A percentile compares a stretch with the other conserved stretches of the same genome.
These are phyloP conservation scores for Rhizophagus sp. DNA, from an alignment of 192 early-diverging fungal species.

Conservation along the genomic window DNA sequence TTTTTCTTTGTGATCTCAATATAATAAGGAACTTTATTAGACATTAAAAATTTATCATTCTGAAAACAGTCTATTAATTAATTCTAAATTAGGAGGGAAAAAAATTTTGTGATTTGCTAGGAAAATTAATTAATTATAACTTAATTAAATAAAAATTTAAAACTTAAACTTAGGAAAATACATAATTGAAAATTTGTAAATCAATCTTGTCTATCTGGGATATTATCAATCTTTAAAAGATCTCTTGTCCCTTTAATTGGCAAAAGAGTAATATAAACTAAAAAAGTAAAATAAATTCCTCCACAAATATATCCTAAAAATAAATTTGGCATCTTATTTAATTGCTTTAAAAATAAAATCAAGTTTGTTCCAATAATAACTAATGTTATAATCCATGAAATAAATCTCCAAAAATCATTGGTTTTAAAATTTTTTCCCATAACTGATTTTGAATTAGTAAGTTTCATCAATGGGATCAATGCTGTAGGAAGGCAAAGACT, in stretches of 20 bases:
- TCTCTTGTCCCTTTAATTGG: not conserved
- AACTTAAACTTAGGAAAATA: too few relatives aligned
- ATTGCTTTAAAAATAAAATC: slow-evolving; percentile 42
- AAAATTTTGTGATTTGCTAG: too few relatives aligned
- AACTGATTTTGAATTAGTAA: slow-evolving; percentile 49
- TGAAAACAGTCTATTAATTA: too few relatives aligned
- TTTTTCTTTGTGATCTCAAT: too few relatives aligned
- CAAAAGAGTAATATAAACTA: slow-evolving; percentile 24
- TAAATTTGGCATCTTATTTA: slow-evolving; percentile 31
- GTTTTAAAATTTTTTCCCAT: slow-evolving; percentile 46
- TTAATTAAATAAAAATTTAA: too few relatives aligned
- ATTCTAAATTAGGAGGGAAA: too few relatives aligned
- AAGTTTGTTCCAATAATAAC: slow-evolving; percentile 60
- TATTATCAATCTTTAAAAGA: too few relatives aligned
- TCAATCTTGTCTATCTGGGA: too few relatives aligned
- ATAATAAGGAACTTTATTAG: too few relatives aligned
- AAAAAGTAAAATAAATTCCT: slow-evolving; percentile 32
- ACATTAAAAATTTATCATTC: too few relatives aligned
- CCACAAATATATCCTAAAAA: slow-evolving; percentile 30
- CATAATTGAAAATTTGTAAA: too few relatives aligned
- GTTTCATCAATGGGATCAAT: slow-evolving; percentile 63
- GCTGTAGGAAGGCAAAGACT: slow-evolving; percentile 68
- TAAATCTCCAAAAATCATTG: slow-evolving; percentile 32
- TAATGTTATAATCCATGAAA: slow-evolving; percentile 48
- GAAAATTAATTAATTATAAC: too few relatives aligned